Percentiles rank a stretch among this genome's conserved stretches.
phyloP scores from a whole-genome alignment of 805 yeast genomes.

The Wickerhamiella galacta region DNA sequence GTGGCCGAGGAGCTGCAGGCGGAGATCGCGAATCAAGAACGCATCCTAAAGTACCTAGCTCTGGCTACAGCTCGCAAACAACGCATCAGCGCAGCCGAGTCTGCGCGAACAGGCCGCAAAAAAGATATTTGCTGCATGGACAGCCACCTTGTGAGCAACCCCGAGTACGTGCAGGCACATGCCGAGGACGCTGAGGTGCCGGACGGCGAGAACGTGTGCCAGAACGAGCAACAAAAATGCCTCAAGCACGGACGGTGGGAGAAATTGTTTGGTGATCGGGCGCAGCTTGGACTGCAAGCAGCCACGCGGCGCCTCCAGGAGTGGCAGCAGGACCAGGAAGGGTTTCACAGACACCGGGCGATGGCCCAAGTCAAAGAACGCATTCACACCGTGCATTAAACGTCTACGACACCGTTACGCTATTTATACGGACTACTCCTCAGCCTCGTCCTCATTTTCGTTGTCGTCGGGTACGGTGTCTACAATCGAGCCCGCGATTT shows the following conservation, averaged over 20 bases:
- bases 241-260: not conserved
- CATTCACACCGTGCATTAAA: not conserved
- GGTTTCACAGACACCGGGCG: not conserved
- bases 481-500: constrained; percentile 33
- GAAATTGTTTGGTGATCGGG: not conserved
- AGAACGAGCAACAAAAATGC: constrained; percentile 1
- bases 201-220: not conserved
- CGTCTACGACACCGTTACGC: constrained; percentile 17
- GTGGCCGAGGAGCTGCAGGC: not conserved
- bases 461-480: too few species aligned
- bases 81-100: not conserved
- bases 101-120: too few species aligned
- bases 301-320: not conserved
- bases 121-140: not conserved
- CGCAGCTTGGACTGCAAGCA: not conserved
- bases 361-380: not conserved
- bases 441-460: too few species aligned
- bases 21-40: not conserved
- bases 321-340: not conserved
- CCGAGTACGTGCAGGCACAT: not conserved
- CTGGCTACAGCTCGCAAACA: not conserved
- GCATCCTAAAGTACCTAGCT: not conserved
- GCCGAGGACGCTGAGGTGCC: not conserved
- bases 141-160: not conserved
- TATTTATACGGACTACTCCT: constrained; percentile 24